Percentiles rank a stretch among this genome's conserved stretches.
These are phyloP conservation scores for Cercospora beticola DNA, from an alignment of 2,329 filamentous ascomycete species.

Conservation along the genomic window DNA sequence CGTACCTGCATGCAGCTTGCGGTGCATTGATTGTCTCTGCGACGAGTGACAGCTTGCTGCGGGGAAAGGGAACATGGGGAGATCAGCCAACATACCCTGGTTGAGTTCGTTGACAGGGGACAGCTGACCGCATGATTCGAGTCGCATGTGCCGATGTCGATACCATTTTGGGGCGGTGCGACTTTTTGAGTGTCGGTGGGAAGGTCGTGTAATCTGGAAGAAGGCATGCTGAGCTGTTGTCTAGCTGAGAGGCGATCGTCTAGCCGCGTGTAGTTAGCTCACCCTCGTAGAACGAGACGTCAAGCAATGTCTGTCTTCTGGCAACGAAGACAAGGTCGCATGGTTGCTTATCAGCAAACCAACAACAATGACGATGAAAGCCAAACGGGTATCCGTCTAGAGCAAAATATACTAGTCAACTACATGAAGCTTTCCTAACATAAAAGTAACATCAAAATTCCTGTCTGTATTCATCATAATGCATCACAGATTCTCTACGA, in stretches of 20 bases:
- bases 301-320: not conserved
- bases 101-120: not conserved
- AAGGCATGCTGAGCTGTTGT: not conserved
- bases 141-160: not conserved
- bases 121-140: not conserved
- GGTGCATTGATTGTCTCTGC: not conserved
- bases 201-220: not conserved
- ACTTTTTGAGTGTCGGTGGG: not conserved
- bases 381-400: not conserved
- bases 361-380: not conserved
- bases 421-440: not conserved
- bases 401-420: not conserved
- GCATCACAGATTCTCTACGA: constrained; percentile 4
- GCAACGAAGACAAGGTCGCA: not conserved
- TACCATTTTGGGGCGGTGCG: not conserved
- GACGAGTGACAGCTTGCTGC: not conserved
- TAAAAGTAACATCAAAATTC: not conserved
- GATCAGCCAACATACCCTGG: not conserved
- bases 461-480: not conserved
- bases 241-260: not conserved
- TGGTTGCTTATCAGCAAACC: not conserved
- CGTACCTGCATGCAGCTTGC: not conserved
- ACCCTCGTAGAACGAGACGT: not conserved
- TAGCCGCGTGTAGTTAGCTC: not conserved
- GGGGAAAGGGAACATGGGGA: not conserved